phyloP scores from a whole-genome alignment of 768 basidiomycete genomes.

The Ramaria sp. region DNA sequence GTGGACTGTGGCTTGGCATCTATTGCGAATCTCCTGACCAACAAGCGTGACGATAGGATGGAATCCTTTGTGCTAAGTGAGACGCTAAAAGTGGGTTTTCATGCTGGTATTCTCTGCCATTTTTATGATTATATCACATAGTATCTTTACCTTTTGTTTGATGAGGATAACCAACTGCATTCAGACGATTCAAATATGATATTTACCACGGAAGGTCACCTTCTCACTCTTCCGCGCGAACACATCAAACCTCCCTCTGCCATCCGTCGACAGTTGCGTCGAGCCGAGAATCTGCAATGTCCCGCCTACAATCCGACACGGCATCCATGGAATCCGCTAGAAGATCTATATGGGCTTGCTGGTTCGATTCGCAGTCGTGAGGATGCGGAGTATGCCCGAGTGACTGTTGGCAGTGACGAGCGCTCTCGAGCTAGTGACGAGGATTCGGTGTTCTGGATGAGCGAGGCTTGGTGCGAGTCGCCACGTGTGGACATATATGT shows the following conservation, averaged over 20 bases:
- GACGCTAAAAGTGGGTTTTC: slow-evolving; percentile 64
- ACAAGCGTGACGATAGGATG: slow-evolving; percentile 86
- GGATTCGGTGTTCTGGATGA: slow-evolving; percentile 38
- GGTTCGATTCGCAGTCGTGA: slow-evolving; percentile 61
- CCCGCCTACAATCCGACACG: slow-evolving; percentile 45
- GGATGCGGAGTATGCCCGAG: slow-evolving; percentile 75
- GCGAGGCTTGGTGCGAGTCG: slow-evolving; percentile 65
- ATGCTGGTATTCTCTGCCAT: neutral
- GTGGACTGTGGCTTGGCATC: slow-evolving; percentile 82
- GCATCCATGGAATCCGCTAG: slow-evolving; percentile 18
- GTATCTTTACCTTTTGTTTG: slow-evolving; percentile 92
- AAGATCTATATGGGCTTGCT: slow-evolving; percentile 36
- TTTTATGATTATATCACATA: slow-evolving; percentile 21
- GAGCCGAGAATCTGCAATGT: slow-evolving; percentile 61
- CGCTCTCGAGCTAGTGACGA: slow-evolving; percentile 31
- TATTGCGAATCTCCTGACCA: slow-evolving; percentile 67
- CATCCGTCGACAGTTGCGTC: slow-evolving; percentile 48
- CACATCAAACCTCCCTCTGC: slow-evolving; percentile 48
- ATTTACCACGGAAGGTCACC: slow-evolving; percentile 93
- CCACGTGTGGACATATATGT: slow-evolving; percentile 64
- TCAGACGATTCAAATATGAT: slow-evolving; percentile 77
- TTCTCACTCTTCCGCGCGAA: slow-evolving; percentile 52
- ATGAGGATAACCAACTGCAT: slow-evolving; percentile 70
- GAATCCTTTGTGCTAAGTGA: slow-evolving; percentile 94
- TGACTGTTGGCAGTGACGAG: slow-evolving; percentile 50